Evolutionary conservation across 2,329 filamentous ascomycete species (phyloP), one percentile per base, ranked within the genome.

Genomic region (Bipolaris bicolor): DNA sequence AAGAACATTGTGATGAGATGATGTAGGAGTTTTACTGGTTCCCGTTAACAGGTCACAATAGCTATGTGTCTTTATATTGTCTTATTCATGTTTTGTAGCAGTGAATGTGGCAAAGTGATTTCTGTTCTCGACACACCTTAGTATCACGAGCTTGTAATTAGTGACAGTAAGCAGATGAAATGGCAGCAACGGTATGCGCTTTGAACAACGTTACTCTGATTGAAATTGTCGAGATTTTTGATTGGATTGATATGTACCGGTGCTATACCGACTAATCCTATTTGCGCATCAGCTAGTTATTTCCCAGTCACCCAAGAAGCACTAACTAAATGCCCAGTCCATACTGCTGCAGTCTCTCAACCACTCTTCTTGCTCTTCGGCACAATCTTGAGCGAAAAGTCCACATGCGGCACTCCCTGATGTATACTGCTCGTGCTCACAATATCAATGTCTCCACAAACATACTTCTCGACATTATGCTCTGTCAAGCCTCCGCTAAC

Each of bases 361-460:
- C 62, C 58, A 36, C 59, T 49, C 36, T 63, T 59, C 58, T 71
- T 73, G 3, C 63, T 71, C 64, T 80, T 82, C 0, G 80, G 80
- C 37, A 83, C 76, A 51, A 99, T 93, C 82, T 99, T 99, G 66
- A 99, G 83, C 5, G 93, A 97, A 76, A 97, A 98, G 77, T 99
- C 95, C 44, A 99, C 88, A 74, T 97, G 92, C 29, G 90, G 87
- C 3, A 96, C 92, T 2, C 95, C 94, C 80, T 99, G 95, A 72
- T 99, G 95, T 71, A 99, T 97, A 50, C 91, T 94, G 75, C 93
- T 97, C 41, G 94, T 97, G 41, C 93, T 97, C 67, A 98, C 88
- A 65, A 99, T 93, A 77, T 99, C 95, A 66, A 99, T 88, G 78
- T 98, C 92, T 84, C 78, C 72, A 71, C 81, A 84, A n/a, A 92